These are phyloP conservation scores for Lithospermum erythrorhizon DNA, from an alignment of 257 asterid species.

Conservation along the genomic window DNA sequence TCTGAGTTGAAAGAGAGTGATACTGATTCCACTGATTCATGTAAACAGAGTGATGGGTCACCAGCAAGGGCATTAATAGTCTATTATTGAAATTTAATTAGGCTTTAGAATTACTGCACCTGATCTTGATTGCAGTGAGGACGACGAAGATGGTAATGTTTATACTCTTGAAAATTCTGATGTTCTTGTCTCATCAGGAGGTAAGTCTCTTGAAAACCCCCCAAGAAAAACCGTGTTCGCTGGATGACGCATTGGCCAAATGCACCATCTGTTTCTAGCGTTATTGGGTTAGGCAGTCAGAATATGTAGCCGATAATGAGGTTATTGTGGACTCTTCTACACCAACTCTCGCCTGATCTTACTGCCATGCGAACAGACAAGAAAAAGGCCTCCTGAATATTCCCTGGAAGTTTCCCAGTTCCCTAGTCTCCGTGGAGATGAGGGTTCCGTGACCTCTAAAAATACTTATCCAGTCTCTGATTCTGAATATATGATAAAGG, in stretches of 20 bases:
- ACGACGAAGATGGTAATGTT: slow-evolving; percentile 34
- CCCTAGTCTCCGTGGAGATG: slow-evolving; percentile 16
- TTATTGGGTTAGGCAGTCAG: slow-evolving; percentile 9
- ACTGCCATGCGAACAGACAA: slow-evolving; percentile 9
- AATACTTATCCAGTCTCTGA: slow-evolving; percentile 20
- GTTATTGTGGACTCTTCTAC: neutral
- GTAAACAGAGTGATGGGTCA: slow-evolving; percentile 20
- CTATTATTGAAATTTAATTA: too few relatives aligned
- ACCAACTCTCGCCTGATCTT: neutral
- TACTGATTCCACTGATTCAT: slow-evolving; percentile 19
- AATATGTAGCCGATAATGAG: neutral
- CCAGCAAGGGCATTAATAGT: too few relatives aligned
- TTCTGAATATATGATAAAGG: slow-evolving; percentile 14
- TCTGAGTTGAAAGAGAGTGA: slow-evolving; percentile 39
- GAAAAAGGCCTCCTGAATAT: slow-evolving; percentile 14
- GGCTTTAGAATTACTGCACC: slow-evolving; percentile 63
- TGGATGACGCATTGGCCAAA: slow-evolving; percentile 88
- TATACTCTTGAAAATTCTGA: slow-evolving; percentile 28
- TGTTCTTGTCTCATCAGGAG: slow-evolving; percentile 19
- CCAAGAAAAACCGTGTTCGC: slow-evolving; percentile 41
- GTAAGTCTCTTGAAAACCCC: slow-evolving; percentile 25
- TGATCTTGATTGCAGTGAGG: slow-evolving; percentile 54
- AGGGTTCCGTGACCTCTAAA: slow-evolving; percentile 17
- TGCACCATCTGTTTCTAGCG: slow-evolving; percentile 61
- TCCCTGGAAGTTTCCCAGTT: neutral